These are phyloP conservation scores for Diaporthe aspalathi DNA, from an alignment of 2,329 filamentous ascomycete species.

Conservation along the genomic window DNA sequence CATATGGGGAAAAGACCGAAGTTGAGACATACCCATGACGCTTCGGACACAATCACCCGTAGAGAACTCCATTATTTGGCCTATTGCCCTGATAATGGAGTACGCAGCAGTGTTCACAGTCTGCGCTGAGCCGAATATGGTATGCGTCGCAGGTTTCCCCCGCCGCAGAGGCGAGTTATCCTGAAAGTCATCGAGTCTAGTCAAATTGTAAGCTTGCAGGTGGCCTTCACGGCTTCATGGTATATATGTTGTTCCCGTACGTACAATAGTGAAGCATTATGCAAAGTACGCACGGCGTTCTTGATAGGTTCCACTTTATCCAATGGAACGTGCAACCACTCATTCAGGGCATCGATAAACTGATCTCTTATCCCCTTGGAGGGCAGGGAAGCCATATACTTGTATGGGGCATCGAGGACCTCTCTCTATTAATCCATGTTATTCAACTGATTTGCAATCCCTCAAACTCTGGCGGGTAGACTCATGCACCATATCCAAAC, in stretches of 20 bases:
- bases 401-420: background rate
- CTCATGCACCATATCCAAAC: background rate
- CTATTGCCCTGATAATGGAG: background rate
- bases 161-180: conserved; percentile 16
- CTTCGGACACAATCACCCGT: background rate
- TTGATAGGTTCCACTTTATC: background rate
- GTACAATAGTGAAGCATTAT: conserved; percentile 8
- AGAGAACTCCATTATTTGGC: conserved; percentile 16
- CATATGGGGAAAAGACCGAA: no score
- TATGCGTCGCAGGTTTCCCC: background rate
- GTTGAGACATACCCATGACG: background rate
- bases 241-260: background rate
- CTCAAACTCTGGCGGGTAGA: background rate
- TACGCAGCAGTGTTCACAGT: background rate
- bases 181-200: conserved; percentile 11
- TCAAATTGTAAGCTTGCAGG: background rate
- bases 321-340: background rate
- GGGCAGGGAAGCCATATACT: conserved; percentile 12
- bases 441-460: background rate
- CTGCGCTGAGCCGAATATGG: background rate
- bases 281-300: background rate
- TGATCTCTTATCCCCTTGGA: conserved; percentile 10
- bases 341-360: conserved; percentile 11
- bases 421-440: background rate
- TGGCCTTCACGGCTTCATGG: background rate